Evolutionary conservation across 2,329 filamentous ascomycete species (phyloP), one percentile per base, ranked within the genome.

Genomic region (Ceratocystis albifundus): DNA sequence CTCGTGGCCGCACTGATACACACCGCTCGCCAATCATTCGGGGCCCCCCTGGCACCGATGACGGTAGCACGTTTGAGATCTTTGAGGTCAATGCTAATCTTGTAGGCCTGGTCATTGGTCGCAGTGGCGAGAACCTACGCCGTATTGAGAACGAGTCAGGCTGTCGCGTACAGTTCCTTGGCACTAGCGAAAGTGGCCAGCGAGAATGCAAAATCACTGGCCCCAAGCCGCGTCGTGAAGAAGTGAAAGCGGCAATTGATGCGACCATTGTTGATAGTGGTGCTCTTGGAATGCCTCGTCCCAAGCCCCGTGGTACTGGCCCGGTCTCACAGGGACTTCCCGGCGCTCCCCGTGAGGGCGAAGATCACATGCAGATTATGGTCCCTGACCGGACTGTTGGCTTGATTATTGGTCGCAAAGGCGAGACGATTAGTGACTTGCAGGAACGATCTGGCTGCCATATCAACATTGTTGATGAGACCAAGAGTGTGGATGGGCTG

Each of bases 371-470:
- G 73, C 90, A 96, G 76, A 95, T 96, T 72, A 94, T 96, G 89
- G 91, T 96, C 20, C 91, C 91, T 61, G 91, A 96, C 76, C 87
- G 90, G 72, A 96, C 91, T 7, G 91, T 96, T 68, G 91, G 91
- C 64, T 80, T 96, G 59, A 96, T 96, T 71, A 96, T 96, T 73
- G 91, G 91, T n/a, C 88, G 91, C 70, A 90, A 90, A 50, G 91
- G 91, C 68, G 91, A 96, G 77, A 96, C 91, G 1, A 96, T 96
- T 72, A 87, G 90, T 72, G 91, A 96, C 74, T 80, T 96, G 28
- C 92, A 96, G 76, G 91, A 96, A 75, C 83, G 89, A 69, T 94
- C 89, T 71, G 89, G 89, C n/a, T 96, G 91, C 74, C 92, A 96
- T 75, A 90, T 96, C 74, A 96, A 96, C 75, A 96, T 96, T 72